phyloP scores from a whole-genome alignment of 805 yeast species.

The Ogataea trehaloabstinens region DNA sequence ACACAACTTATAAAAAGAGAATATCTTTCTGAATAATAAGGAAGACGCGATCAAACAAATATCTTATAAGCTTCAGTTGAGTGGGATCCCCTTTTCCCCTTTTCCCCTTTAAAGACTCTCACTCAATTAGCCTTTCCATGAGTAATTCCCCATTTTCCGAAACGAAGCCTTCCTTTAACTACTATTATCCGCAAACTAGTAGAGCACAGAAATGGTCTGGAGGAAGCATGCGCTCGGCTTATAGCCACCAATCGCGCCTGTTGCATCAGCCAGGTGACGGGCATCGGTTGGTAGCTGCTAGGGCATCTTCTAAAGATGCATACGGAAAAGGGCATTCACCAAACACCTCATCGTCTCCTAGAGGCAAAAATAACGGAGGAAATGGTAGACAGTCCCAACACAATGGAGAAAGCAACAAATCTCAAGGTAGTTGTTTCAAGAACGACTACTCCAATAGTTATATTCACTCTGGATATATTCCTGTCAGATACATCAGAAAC shows the following conservation, averaged over 20 bases:
- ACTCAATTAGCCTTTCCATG: no score
- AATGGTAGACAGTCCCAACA: constrained; percentile 6
- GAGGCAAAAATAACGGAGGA: background rate
- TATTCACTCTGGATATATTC: constrained; percentile 59
- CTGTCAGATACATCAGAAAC: constrained; percentile 66
- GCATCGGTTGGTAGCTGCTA: constrained; percentile 21
- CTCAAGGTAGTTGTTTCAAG: constrained; percentile 33
- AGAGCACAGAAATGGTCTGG: constrained; percentile 11
- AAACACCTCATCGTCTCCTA: background rate
- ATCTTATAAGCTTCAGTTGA: no score
- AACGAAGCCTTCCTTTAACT: constrained; percentile 3
- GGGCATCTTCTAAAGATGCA: constrained; percentile 20
- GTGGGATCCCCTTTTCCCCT: no score
- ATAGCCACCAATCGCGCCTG: constrained; percentile 4
- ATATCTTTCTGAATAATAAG: no score
- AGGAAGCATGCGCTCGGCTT: constrained; percentile 2
- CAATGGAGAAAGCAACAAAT: constrained; percentile 9
- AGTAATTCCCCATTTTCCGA: constrained; percentile 12
- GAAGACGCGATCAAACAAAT: no score
- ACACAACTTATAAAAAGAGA: no score
- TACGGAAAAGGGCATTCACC: constrained; percentile 1
- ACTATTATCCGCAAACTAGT: constrained; percentile 7
- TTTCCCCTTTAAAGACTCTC: no score
- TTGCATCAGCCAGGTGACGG: constrained; percentile 22
- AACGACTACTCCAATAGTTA: constrained; percentile 75